phyloP scores from a whole-genome alignment of 2,329 filamentous ascomycete species.

The Claviceps pusilla region DNA sequence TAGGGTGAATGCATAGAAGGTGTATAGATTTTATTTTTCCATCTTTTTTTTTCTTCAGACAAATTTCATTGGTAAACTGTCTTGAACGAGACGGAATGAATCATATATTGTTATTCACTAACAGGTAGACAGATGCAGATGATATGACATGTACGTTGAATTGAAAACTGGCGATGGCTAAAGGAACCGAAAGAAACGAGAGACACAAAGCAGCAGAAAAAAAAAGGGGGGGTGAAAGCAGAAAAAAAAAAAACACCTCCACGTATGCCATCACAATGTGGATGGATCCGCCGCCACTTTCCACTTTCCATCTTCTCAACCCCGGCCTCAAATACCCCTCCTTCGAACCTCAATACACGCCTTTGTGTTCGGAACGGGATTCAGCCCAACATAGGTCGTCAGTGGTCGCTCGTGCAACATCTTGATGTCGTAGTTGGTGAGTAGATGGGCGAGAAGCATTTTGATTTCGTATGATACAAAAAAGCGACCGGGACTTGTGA shows the following conservation, averaged over 20 bases:
- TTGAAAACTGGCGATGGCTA: no score
- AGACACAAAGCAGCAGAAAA: background rate
- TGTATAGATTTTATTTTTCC: background rate
- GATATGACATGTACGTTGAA: no score
- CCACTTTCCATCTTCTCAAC: no score
- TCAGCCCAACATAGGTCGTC: slow-evolving; percentile 29
- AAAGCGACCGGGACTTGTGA: slow-evolving; percentile 34
- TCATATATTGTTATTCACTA: no score
- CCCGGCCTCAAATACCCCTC: background rate
- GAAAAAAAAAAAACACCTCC: background rate
- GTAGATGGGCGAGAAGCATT: slow-evolving; percentile 34
- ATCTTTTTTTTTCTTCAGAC: background rate
- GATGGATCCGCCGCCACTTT: background rate
- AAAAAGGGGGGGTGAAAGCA: no score
- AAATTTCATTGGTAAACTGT: background rate
- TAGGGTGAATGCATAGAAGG: background rate
- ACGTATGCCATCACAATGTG: background rate
- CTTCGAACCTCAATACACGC: slow-evolving; percentile 15
- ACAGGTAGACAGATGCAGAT: no score
- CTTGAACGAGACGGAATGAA: no score
- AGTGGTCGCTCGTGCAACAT: slow-evolving; percentile 24
- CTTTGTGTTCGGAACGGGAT: slow-evolving; percentile 18
- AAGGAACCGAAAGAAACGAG: no score
- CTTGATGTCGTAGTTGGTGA: slow-evolving; percentile 38
- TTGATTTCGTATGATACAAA: slow-evolving; percentile 42